Evolutionary conservation across 78 protist species (phyloP).

Genomic region (Emiliania huxleyi): DNA sequence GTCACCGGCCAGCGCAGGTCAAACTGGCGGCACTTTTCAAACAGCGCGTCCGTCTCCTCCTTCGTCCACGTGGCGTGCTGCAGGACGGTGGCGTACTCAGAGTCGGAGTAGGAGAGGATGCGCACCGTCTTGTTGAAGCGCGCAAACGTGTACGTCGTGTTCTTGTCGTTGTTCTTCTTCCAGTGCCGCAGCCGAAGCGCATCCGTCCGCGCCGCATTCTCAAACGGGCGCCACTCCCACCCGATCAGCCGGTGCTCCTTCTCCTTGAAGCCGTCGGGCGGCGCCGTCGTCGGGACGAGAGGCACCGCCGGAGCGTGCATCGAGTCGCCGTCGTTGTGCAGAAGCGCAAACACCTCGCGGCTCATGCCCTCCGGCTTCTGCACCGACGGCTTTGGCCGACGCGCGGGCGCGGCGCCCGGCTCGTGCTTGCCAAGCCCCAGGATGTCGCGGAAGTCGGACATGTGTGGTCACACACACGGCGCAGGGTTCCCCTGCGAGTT

Average conservation of each 20-base stretch:
- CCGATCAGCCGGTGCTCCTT: not conserved
- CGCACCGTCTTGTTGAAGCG: not conserved
- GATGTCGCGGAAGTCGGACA: not conserved
- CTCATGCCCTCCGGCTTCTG: slow-evolving; percentile 9
- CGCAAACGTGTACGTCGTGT: not conserved
- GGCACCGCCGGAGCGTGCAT: not conserved
- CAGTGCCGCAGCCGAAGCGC: not conserved
- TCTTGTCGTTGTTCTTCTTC: not conserved
- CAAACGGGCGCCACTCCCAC: not conserved
- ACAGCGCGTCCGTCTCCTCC: not conserved
- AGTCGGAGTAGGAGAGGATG: not conserved
- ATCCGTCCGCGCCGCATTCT: not conserved
- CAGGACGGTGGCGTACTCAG: not conserved
- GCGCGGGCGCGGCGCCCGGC: not conserved
- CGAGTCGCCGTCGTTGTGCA: not conserved
- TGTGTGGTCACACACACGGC: too few species aligned
- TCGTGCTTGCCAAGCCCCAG: not conserved
- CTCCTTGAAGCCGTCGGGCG: not conserved
- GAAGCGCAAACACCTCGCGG: slow-evolving; percentile 5
- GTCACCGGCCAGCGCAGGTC: not conserved
- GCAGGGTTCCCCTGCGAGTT: too few species aligned
- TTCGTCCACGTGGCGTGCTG: not conserved
- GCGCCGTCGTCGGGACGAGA: not conserved
- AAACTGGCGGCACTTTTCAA: not conserved
- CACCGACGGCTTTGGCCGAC: not conserved